Percentiles rank a stretch among this genome's conserved stretches.
Conservation (phyloP, 73 alveolate species). For the Paraurostyla sp. region DNA sequence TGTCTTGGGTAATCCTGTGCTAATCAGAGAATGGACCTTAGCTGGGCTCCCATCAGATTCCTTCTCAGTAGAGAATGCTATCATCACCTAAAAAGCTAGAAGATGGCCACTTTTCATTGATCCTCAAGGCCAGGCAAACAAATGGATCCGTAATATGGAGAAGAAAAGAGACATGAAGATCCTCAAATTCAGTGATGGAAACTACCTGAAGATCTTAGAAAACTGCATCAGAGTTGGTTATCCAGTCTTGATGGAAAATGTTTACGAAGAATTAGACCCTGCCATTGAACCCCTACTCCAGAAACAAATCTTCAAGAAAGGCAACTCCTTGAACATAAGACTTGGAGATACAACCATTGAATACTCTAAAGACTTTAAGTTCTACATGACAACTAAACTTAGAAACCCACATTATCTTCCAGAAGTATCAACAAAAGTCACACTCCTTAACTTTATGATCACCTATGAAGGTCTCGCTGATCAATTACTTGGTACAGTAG, state of each 20-base stretch:
- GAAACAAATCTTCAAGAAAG: conserved; percentile 95
- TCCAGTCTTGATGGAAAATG: conserved; percentile 95
- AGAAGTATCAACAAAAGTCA: conserved; percentile 97
- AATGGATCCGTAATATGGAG: conserved; percentile 83
- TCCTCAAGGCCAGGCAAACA: conserved; percentile 96
- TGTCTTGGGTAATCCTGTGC: conserved; percentile 99
- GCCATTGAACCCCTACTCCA: conserved; percentile 97
- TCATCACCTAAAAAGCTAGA: conserved; percentile 95
- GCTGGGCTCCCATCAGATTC: conserved; percentile 99
- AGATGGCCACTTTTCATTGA: conserved; percentile 98
- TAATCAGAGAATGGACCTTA: conserved; percentile 98
- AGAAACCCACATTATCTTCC: conserved; percentile 99
- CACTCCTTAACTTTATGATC: conserved; percentile 98
- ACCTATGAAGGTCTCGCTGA: conserved; percentile 99
- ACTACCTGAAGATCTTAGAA: conserved; percentile 88
- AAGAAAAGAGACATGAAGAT: conserved; percentile 74
- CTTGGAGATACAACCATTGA: conserved; percentile 97
- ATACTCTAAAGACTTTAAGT: conserved; percentile 95
- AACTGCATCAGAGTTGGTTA: conserved; percentile 93
- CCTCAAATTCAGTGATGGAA: conserved; percentile 90
- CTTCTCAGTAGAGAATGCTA: conserved; percentile 98
- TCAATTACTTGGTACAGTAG: conserved; percentile 97
- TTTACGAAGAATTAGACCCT: conserved; percentile 94
- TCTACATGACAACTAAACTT: conserved; percentile 97
- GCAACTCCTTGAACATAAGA: conserved; percentile 90